phyloP scores from a whole-genome alignment of 495 filamentous ascomycete species.

The Cercophora scortea region DNA sequence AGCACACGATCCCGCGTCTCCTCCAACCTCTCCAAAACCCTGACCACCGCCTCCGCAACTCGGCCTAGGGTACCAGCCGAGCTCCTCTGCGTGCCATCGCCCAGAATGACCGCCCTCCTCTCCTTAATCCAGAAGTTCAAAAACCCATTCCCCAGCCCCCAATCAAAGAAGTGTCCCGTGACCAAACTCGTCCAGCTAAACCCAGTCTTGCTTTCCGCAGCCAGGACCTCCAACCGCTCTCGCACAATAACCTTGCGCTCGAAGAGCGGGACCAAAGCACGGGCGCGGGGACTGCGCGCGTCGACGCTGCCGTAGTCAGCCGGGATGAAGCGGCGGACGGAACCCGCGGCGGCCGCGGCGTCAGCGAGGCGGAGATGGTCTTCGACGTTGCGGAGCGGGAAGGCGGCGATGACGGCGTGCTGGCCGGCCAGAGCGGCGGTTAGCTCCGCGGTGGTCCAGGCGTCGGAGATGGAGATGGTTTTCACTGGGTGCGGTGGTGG shows the following conservation, averaged over 20 bases:
- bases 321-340: constrained; percentile 45
- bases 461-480: constrained; percentile 3
- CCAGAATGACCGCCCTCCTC: constrained; percentile 28
- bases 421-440: constrained; percentile 7
- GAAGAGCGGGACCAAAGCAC: constrained; percentile 28
- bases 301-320: constrained; percentile 43
- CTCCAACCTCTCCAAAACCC: constrained; percentile 28
- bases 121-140: constrained; percentile 29
- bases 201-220: neutral
- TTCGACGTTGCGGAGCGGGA: constrained; percentile 20
- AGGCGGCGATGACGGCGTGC: constrained; percentile 20
- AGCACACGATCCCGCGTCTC: constrained; percentile 37
- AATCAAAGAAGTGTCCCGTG: constrained; percentile 41
- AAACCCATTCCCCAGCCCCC: constrained; percentile 28
- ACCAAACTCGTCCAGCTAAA: constrained; percentile 36
- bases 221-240: constrained; percentile 11
- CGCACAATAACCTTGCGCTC: constrained; percentile 20
- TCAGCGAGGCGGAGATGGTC: constrained; percentile 40
- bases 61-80: constrained; percentile 29
- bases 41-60: constrained; percentile 30
- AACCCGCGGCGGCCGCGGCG: constrained; percentile 35
- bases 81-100: constrained; percentile 32
- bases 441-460: constrained; percentile 6
- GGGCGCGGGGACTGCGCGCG: constrained; percentile 24
- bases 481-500: constrained; percentile 4